A percentile compares a stretch with the other conserved stretches of the same genome.
phyloP scores from a whole-genome alignment of 768 basidiomycete genomes.

The Filobasidium wieringae region DNA sequence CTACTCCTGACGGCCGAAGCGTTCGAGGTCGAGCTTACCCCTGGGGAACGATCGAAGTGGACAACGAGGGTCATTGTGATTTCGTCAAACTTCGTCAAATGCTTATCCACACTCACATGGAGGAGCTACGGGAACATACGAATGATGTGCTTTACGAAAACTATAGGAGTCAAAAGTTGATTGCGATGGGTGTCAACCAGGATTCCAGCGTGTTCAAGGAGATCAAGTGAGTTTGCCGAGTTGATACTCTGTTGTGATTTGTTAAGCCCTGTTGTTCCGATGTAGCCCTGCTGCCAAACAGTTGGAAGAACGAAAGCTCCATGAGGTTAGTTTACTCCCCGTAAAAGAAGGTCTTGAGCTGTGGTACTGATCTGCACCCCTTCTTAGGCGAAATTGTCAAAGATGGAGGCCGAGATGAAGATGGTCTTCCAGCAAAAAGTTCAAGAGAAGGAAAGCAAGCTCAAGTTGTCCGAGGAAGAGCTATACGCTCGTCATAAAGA shows the following conservation, averaged over 20 bases:
- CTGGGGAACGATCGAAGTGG: slow-evolving; percentile 98
- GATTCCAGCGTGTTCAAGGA: slow-evolving; percentile 98
- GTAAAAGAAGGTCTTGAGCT: neutral
- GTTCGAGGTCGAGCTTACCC: slow-evolving; percentile 94
- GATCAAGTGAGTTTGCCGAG: slow-evolving; percentile 64
- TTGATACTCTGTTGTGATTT: neutral
- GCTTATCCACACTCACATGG: slow-evolving; percentile 99
- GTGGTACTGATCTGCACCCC: neutral
- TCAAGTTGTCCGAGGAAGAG: slow-evolving; percentile 98
- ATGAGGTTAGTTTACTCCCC: slow-evolving; percentile 47
- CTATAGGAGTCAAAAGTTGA: slow-evolving; percentile 90
- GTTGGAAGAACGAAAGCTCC: slow-evolving; percentile 88
- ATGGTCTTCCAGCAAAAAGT: slow-evolving; percentile 99
- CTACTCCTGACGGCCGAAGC: slow-evolving; percentile 72
- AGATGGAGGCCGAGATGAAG: slow-evolving; percentile 94
- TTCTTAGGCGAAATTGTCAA: slow-evolving; percentile 60
- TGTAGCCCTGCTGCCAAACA: slow-evolving; percentile 82
- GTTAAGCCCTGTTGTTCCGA: neutral
- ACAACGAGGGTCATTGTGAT: slow-evolving; percentile 98
- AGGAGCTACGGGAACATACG: slow-evolving; percentile 93
- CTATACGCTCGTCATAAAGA: slow-evolving; percentile 96
- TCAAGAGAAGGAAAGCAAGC: slow-evolving; percentile 95
- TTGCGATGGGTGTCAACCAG: slow-evolving; percentile 95
- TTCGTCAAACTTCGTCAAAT: slow-evolving; percentile 99
- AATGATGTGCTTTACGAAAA: slow-evolving; percentile 94